Evolutionary conservation across 495 filamentous ascomycete species (phyloP).

Genomic region (Aspergillus wentii): DNA sequence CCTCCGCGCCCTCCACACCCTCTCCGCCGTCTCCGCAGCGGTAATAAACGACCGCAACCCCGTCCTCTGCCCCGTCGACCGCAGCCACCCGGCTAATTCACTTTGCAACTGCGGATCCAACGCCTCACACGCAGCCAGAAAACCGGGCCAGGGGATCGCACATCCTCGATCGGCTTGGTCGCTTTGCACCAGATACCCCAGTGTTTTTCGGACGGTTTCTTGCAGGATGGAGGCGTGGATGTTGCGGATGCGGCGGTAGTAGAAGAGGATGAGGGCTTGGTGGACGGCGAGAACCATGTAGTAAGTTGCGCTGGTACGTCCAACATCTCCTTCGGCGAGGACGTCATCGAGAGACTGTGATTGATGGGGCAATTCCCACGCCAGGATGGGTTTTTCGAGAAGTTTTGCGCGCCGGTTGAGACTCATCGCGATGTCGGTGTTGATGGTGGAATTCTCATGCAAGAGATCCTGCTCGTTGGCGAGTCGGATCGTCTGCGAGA

Average conservation of each 20-base stretch:
- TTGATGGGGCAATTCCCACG: too few relatives aligned
- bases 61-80: background rate
- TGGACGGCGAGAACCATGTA: conserved; percentile 5
- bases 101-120: conserved; percentile 1
- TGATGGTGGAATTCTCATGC: background rate
- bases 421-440: background rate
- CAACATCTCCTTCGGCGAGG: too few relatives aligned
- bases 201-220: conserved; percentile 10
- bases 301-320: background rate
- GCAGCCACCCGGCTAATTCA: conserved; percentile 4
- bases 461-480: conserved; percentile 12
- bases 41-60: conserved; percentile 3
- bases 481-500: conserved; percentile 11
- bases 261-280: conserved; percentile 9
- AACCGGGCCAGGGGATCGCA: conserved; percentile 11
- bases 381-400: conserved; percentile 6
- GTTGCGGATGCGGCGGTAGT: conserved; percentile 11
- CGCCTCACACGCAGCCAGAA: conserved; percentile 11
- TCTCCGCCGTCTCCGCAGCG: conserved; percentile 6
- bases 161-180: too few relatives aligned
- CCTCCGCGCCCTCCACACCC: conserved; percentile 7
- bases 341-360: too few relatives aligned
- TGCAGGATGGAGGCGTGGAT: conserved; percentile 10
- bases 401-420: conserved; percentile 2
- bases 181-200: too few relatives aligned